phyloP scores from a whole-genome alignment of 1,284 basidiomycete species.

The Mycena citricolor region DNA sequence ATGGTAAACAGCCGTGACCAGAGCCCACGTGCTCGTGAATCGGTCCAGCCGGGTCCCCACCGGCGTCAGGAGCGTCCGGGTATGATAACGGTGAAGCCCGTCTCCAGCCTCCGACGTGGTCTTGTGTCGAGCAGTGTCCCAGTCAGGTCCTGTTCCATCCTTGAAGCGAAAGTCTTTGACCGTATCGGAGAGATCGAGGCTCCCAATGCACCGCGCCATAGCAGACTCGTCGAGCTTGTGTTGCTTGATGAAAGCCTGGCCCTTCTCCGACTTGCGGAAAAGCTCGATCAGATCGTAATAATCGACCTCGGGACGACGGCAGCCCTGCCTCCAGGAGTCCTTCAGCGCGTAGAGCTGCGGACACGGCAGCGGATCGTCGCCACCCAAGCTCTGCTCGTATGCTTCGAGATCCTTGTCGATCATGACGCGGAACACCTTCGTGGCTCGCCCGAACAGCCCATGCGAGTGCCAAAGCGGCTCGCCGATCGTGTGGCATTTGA shows the following conservation, averaged over 20 bases:
- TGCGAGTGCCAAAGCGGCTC: neutral
- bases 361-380: neutral
- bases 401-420: neutral
- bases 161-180: no score
- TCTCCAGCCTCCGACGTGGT: no score
- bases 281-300: neutral
- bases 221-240: neutral
- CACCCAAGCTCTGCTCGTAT: no score
- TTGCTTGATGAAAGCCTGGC: no score
- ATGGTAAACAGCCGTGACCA: constrained; percentile 4
- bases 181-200: constrained; percentile 1
- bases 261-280: no score
- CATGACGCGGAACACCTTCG: constrained; percentile 2
- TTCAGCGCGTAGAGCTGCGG: constrained; percentile 1
- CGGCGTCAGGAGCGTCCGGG: constrained; percentile 1
- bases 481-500: constrained; percentile 1
- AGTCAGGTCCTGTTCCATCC: no score
- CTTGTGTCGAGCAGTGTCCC: no score
- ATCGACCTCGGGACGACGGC: constrained; percentile 4
- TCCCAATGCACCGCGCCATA: constrained; percentile 2
- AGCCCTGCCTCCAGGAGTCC: neutral
- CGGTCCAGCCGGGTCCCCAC: constrained; percentile 6
- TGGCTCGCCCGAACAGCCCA: neutral
- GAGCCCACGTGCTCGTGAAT: constrained; percentile 1
- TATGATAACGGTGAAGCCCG: constrained; percentile 12